phyloP scores from a whole-genome alignment of 140 eudicot species.

The Senecio squalidus region DNA sequence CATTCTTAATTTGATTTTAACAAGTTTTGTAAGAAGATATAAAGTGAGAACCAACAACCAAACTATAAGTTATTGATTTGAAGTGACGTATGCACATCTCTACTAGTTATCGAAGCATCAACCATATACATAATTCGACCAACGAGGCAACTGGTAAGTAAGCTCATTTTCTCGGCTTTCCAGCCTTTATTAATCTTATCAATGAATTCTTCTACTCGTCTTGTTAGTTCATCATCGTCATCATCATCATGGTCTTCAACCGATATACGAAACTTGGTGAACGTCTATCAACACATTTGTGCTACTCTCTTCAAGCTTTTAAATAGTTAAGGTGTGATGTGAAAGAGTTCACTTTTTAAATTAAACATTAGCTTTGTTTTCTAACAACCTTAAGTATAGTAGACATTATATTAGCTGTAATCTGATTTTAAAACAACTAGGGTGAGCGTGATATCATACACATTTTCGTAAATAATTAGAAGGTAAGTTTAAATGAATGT shows the following conservation, averaged over 20 bases:
- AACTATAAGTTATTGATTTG: not conserved
- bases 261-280: not conserved
- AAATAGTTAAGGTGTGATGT: too few species aligned
- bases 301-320: too few species aligned
- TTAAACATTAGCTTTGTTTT: too few species aligned
- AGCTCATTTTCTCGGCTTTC: slow-evolving; percentile 50
- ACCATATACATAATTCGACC: not conserved
- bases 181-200: slow-evolving; percentile 53
- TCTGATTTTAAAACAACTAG: too few species aligned
- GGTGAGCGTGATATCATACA: too few species aligned
- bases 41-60: not conserved
- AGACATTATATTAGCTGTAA: too few species aligned
- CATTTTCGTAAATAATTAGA: too few species aligned
- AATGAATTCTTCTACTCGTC: slow-evolving; percentile 64
- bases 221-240: slow-evolving; percentile 47
- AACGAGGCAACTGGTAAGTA: slow-evolving; percentile 5
- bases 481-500: too few species aligned
- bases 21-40: not conserved
- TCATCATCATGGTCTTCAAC: slow-evolving; percentile 21
- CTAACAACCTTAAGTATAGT: too few species aligned
- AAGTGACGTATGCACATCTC: slow-evolving; percentile 5
- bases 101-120: not conserved
- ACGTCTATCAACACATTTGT: too few species aligned
- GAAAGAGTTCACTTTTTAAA: too few species aligned
- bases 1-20: not conserved